Conservation (phyloP, 169 alveolate genomes). For the Toxoplasma gondii region DNA sequence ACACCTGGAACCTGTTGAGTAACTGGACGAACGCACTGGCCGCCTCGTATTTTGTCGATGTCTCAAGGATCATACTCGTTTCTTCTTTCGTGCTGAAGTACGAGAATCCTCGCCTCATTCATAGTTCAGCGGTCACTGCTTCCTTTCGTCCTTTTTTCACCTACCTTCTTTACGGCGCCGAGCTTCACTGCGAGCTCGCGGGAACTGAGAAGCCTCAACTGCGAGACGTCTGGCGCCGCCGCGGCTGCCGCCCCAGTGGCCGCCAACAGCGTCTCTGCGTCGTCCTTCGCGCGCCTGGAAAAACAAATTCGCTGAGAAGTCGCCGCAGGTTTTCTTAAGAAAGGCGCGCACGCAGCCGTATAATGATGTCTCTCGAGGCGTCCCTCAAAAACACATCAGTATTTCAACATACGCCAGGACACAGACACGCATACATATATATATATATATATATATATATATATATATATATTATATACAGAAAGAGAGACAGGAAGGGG, state of each 20-base stretch:
- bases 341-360: no score
- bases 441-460: no score
- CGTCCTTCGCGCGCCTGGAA: neutral
- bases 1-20: neutral
- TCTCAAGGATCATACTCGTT: no score
- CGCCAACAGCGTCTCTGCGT: neutral
- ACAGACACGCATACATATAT: no score
- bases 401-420: no score
- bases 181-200: neutral
- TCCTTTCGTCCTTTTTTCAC: neutral
- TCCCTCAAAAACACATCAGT: no score
- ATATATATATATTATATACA: no score
- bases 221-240: neutral
- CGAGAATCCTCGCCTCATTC: no score
- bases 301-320: neutral
- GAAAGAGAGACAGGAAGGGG: neutral
- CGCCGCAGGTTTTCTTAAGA: neutral
- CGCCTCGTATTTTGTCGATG: neutral
- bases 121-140: neutral
- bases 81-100: no score
- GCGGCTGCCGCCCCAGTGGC: neutral
- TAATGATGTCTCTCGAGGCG: no score
- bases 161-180: neutral
- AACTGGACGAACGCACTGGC: neutral
- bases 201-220: neutral